Evolutionary conservation across 768 basidiomycete genomes (phyloP), one percentile per base, ranked within the genome.

Genomic region (Leucocoprinus birnbaumii): DNA sequence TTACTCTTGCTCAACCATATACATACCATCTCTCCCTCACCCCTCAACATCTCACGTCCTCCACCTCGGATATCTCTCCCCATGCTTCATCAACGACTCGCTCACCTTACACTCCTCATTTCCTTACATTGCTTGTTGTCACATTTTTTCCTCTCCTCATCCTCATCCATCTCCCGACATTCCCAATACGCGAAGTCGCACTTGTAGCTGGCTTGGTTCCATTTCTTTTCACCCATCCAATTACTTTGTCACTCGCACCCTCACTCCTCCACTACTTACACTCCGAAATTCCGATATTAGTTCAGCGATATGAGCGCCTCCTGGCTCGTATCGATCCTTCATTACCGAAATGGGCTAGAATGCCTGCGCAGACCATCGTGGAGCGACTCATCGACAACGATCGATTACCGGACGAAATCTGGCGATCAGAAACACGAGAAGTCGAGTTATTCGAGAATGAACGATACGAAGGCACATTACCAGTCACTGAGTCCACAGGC

Each of bases 371-470:
- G 63, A 26, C 58, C 61, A n/a, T 46, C 62, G 35, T 71, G 16
- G 73, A 73, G 53, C 72, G 77, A 4, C 41, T 84, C 1, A 61
- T 84, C 19, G 87, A 92, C 60, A 73, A 93, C 58, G 86, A 91
- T 58, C 73, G 71, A 10, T 76, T 93, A 2, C 72, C 75, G 5
- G 86, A 91, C 62, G 68, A 63, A 25, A 81, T 80, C 42, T 91
- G 89, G 88, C 72, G 68, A 0, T 73, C 84, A 2, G 81, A 86
- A 63, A 76, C 85, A 70, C 67, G 80, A 5, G 79, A 84, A 31
- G 87, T 92, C 14, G 87, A 89, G 66, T 64, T 92, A 21, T 92
- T 82, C 74, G 91, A 93, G 73, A 93, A 91, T 68, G 88, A 92
- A 65, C 75, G 91, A 16, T 85, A 79, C 35, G 54, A 48, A 9